A percentile compares a stretch with the other conserved stretches of the same genome.
Evolutionary conservation across 2,329 filamentous ascomycete species (phyloP).

Genomic region (Sordariomycetes sp.): DNA sequence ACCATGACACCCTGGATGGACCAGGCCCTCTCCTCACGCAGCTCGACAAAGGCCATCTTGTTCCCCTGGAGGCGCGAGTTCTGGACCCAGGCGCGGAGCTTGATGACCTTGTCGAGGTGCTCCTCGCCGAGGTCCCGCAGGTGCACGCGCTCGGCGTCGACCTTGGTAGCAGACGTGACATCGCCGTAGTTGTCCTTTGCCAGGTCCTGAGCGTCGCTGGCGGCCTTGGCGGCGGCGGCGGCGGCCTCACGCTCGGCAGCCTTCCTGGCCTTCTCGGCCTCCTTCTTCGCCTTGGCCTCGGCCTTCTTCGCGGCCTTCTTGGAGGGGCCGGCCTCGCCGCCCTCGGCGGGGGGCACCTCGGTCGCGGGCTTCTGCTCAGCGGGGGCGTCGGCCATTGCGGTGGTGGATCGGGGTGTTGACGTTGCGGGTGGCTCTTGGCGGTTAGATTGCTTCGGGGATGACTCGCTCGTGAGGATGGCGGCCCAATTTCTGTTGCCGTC

Average conservation of each 20-base stretch:
- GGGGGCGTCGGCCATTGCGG: conserved; percentile 19
- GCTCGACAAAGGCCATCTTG: conserved; percentile 83
- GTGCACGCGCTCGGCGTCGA: conserved; percentile 41
- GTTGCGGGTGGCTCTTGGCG: not conserved
- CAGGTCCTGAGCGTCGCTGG: conserved; percentile 52
- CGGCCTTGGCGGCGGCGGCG: conserved; percentile 53
- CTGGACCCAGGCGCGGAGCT: conserved; percentile 69
- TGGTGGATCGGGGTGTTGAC: not conserved
- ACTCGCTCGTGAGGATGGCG: not conserved
- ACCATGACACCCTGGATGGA: conserved; percentile 72
- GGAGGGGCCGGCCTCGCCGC: conserved; percentile 29
- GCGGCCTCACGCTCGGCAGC: conserved; percentile 64
- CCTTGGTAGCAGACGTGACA: conserved; percentile 42
- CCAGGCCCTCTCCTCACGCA: conserved; percentile 62
- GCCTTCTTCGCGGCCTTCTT: conserved; percentile 81
- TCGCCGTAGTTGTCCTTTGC: conserved; percentile 73
- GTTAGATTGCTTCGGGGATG: not conserved
- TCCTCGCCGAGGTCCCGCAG: conserved; percentile 52
- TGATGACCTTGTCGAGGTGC: conserved; percentile 56
- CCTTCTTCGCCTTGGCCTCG: conserved; percentile 75
- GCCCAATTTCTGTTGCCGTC: not conserved
- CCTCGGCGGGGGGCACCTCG: conserved; percentile 1
- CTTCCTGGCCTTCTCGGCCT: conserved; percentile 63
- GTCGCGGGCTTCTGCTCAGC: conserved; percentile 2
- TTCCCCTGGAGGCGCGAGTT: conserved; percentile 80